These are phyloP conservation scores for Rhodotorula toruloides DNA, from an alignment of 768 basidiomycete species.

Conservation along the genomic window DNA sequence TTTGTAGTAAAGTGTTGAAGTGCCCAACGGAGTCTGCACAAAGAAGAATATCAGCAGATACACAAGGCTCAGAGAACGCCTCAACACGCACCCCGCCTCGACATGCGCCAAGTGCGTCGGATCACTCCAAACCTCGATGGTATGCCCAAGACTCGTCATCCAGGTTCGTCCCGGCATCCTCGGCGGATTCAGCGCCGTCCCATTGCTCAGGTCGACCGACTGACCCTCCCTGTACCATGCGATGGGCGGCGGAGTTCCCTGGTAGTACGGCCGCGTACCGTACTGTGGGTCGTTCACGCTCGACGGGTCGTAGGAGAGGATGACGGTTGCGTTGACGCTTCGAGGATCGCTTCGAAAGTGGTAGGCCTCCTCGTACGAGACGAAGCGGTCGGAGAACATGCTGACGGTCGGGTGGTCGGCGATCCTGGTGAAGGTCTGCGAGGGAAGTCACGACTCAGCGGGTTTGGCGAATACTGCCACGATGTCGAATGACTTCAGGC, in stretches of 20 bases:
- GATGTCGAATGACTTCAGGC: too few relatives aligned
- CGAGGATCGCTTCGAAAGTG: constrained; percentile 48
- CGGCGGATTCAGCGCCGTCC: not conserved
- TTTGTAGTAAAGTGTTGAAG: not conserved
- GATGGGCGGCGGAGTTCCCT: constrained; percentile 27
- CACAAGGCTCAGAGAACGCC: not conserved
- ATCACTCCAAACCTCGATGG: constrained; percentile 20
- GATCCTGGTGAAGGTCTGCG: constrained; percentile 46
- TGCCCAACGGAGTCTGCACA: constrained; percentile 16
- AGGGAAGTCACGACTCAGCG: not conserved
- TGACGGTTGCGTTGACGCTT: constrained; percentile 44
- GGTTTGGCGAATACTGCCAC: too few relatives aligned
- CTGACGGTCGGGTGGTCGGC: constrained; percentile 46
- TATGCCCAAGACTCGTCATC: constrained; percentile 23
- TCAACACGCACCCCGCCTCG: constrained; percentile 13
- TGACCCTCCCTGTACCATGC: constrained; percentile 28
- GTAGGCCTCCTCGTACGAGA: constrained; percentile 47
- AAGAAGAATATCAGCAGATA: not conserved
- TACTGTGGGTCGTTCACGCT: constrained; percentile 40
- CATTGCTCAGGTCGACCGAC: constrained; percentile 31
- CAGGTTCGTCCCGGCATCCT: constrained; percentile 30
- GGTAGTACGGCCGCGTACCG: constrained; percentile 19
- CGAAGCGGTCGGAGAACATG: constrained; percentile 47
- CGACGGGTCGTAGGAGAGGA: constrained; percentile 46
- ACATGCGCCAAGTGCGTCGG: not conserved